phyloP scores from a whole-genome alignment of 495 filamentous ascomycete genomes.

The Baudoinia panamericana region DNA sequence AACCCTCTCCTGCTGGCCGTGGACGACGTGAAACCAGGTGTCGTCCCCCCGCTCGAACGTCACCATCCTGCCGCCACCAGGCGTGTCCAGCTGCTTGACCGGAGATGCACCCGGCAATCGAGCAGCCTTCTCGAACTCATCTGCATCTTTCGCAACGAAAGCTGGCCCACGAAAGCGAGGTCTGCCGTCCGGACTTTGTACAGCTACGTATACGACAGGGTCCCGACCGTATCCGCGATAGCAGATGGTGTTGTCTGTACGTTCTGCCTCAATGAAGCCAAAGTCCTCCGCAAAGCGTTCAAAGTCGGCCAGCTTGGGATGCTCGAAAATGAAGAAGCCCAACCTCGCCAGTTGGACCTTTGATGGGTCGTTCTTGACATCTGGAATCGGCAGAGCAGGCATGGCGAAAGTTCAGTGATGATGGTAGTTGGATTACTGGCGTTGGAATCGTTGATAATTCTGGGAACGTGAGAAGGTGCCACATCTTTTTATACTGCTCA shows the following conservation, averaged over 20 bases:
- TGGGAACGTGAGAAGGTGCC: too few species aligned
- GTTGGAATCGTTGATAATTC: too few species aligned
- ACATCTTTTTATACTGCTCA: too few species aligned
- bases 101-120: background rate
- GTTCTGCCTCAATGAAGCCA: background rate
- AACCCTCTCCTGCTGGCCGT: too few species aligned
- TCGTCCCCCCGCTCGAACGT: too few species aligned
- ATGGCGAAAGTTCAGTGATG: too few species aligned
- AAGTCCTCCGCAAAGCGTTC: background rate
- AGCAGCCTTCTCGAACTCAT: background rate
- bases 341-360: too few species aligned
- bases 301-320: background rate
- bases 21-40: too few species aligned
- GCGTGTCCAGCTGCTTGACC: background rate
- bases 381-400: too few species aligned
- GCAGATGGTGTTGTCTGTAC: background rate
- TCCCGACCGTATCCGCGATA: background rate
- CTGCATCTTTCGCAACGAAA: background rate
- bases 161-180: background rate
- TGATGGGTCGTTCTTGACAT: too few species aligned
- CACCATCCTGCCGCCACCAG: background rate
- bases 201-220: background rate
- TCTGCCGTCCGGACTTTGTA: too few species aligned
- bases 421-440: too few species aligned
- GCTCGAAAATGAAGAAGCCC: constrained; percentile 2